Base-by-base conservation (phyloP, 495 filamentous ascomycete genomes). In the Penicillium pulvis region DNA sequence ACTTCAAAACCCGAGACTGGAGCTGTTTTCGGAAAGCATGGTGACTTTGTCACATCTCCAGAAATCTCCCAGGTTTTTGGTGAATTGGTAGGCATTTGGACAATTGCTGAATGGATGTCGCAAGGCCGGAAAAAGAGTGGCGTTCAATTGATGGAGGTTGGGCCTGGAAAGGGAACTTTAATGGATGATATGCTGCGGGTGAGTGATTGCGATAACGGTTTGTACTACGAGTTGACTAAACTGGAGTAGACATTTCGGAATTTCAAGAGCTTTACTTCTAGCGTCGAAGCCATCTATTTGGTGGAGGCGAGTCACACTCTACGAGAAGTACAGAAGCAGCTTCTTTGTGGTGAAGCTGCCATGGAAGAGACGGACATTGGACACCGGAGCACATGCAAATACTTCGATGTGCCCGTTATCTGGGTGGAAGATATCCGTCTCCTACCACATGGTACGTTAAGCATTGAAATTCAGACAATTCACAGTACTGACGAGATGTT, bases 61-160 rank as follows among this genome's bases (percentile, higher is more conserved):
- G 94, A 98, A 73, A 97, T 98, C 64, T 96, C 92, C 3, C 94
- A 98, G 70, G 83, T 97, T 16, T 98, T 98, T 76, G 94, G 94
- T 23, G 94, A 98, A 71, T 81, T 98, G 17, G 76, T 97, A 47
- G 94, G 92, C 1, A 83, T 98, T 65, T 98, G 94, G 94, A 85
- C 95, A 46, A 85, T 97, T 28, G 82, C 95, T 31, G 94, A 98
- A 79, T 98, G 94, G 93, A 89, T 98, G 75, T 84, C 88, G 26
- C 94, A 98, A 69, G 93, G 92, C 8, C 78, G 81, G 51, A 85
- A 76, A 49, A 85, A 70, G 53, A 80, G 80, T 35, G 88, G 89
- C 24, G 85, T 97, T 17, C 87, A 97, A 63, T 73, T 98, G 55
- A 89, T 98, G 62, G 94, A 98, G 70, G 85, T 97, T 59, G 94